Evolutionary conservation across 805 yeast species (phyloP), one percentile per base, ranked within the genome.

Genomic region (Lachancea cidri): DNA sequence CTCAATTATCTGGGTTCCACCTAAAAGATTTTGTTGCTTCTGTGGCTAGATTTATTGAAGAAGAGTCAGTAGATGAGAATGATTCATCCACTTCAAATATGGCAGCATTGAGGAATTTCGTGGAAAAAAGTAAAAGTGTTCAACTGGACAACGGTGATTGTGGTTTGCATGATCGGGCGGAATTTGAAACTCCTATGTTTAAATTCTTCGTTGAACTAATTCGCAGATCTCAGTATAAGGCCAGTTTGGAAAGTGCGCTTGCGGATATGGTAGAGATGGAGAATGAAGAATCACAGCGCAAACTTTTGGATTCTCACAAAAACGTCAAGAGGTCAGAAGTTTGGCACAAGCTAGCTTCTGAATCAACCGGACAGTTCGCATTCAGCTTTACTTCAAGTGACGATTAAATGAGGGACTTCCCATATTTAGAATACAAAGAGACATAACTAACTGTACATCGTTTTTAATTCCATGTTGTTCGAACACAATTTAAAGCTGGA

Each of bases 1-100:
- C 74, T 27, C 96, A 88, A 60, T 71, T 88, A 13, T 81, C 89
- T 35, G 97, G 96, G 4, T 87, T 88, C 56, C 77, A 77, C 43
- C 73, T 81, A 11, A 68, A 69, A 29, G 73, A 74, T 38, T 74
- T 82, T 16, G 68, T 67, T 29, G 46, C 44, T 2, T 64, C 68
- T 11, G 46, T 72, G 33, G 46, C 47, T 8, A 49, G 54, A 1
- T 53, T 53, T 22, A 27, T 48, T 17, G 33, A 24, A 4, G 29
- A 34, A 13, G 14, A 36, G 17, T 4, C 33, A 11, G 34, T 29
- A 13, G 29, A 17, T 4, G 33, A 17, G 30, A 14, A 17, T 20
- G 25, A 35, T 55, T 75, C 47, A 53, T 69, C n/a, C 25, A 36
- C 6, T 39, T 50, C 19, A 39, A 55, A 33, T 42, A 18, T 31